phyloP scores from a whole-genome alignment of 805 yeast species.

The Candida ascalaphidarum region DNA sequence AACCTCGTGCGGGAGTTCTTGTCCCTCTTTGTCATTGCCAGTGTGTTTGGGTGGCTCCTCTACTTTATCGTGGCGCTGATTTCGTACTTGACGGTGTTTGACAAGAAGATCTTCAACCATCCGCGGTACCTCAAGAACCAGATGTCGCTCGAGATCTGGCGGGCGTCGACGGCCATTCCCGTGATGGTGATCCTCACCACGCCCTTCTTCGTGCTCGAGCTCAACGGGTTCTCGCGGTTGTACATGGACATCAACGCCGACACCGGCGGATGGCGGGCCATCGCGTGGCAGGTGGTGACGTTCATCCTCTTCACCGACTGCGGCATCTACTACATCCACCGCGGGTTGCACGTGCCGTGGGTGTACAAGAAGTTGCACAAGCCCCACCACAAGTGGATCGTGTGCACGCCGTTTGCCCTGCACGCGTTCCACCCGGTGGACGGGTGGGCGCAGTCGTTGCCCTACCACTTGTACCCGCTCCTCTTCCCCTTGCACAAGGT shows the following conservation, averaged over 20 bases:
- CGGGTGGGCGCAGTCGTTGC: constrained; percentile 87
- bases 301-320: constrained; percentile 92
- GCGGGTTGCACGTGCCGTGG: constrained; percentile 87
- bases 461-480: constrained; percentile 89
- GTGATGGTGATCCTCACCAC: constrained; percentile 77
- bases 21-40: constrained; percentile 59
- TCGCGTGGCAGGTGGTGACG: constrained; percentile 59
- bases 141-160: constrained; percentile 71
- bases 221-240: constrained; percentile 74
- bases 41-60: constrained; percentile 80
- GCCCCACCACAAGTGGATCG: constrained; percentile 99
- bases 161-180: constrained; percentile 79
- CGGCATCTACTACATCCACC: constrained; percentile 84
- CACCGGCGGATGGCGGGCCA: constrained; percentile 60
- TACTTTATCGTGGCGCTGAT: constrained; percentile 68
- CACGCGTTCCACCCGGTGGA: constrained; percentile 99
- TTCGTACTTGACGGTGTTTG: constrained; percentile 76
- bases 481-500: constrained; percentile 88
- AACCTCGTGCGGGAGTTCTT: constrained; percentile 64
- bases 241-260: constrained; percentile 58
- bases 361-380: constrained; percentile 85
- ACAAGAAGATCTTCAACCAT: constrained; percentile 85
- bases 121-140: constrained; percentile 95
- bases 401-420: constrained; percentile 96
- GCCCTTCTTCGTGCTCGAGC: constrained; percentile 84